These are phyloP conservation scores for Pisolithus orientalis DNA, from an alignment of 768 basidiomycete species.

Conservation along the genomic window DNA sequence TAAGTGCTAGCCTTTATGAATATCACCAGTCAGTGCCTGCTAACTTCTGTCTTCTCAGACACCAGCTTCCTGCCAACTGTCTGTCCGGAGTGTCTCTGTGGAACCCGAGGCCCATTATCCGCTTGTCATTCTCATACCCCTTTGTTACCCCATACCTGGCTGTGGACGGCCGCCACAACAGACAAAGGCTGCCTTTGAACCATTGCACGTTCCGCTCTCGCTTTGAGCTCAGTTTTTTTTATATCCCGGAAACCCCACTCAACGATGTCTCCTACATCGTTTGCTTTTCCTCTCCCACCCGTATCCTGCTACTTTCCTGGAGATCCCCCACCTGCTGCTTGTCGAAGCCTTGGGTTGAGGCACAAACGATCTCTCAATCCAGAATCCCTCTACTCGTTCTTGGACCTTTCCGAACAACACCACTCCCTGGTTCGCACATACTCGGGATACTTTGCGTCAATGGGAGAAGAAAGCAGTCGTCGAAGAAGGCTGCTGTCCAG, in stretches of 20 bases:
- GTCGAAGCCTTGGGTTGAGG: slow-evolving; percentile 9
- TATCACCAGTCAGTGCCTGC: neutral
- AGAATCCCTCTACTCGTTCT: slow-evolving; percentile 1
- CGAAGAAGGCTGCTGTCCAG: slow-evolving; percentile 4
- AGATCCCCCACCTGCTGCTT: slow-evolving; percentile 4
- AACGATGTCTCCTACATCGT: slow-evolving; percentile 13
- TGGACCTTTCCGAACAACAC: slow-evolving; percentile 8
- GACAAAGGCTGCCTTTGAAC: slow-evolving; percentile 18
- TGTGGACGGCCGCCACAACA: slow-evolving; percentile 2
- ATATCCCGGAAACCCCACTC: slow-evolving; percentile 8
- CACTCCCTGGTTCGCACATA: slow-evolving; percentile 20
- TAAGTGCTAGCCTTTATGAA: neutral
- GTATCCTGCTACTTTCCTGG: slow-evolving; percentile 10
- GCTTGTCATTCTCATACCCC: slow-evolving; percentile 16
- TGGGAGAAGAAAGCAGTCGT: slow-evolving; percentile 15
- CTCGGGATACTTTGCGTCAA: slow-evolving; percentile 23
- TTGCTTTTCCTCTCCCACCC: slow-evolving; percentile 9
- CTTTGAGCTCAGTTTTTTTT: slow-evolving; percentile 15
- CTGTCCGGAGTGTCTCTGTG: neutral
- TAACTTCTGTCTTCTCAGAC: neutral
- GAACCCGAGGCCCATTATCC: neutral
- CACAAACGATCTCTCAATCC: slow-evolving; percentile 16
- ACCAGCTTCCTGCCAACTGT: too few relatives aligned
- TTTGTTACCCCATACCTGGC: neutral
- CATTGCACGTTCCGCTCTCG: slow-evolving; percentile 13